These are phyloP conservation scores for Neonectria ditissima DNA, from an alignment of 2,329 filamentous ascomycete genomes.

Conservation along the genomic window DNA sequence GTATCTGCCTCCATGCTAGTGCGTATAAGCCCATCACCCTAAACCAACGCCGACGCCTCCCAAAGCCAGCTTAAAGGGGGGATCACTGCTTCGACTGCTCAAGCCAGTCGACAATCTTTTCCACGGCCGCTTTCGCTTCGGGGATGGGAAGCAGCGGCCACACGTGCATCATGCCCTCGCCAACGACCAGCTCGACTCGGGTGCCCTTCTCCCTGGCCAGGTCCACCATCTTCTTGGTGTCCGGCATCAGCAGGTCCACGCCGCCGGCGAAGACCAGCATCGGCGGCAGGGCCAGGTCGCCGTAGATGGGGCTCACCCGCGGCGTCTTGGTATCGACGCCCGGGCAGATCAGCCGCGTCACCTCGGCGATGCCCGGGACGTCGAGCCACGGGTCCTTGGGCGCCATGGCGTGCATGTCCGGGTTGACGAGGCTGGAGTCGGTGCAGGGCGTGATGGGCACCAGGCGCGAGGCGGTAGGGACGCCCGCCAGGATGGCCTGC, in stretches of 20 bases:
- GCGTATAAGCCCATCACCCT: not conserved
- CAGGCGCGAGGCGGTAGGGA: constrained; percentile 42
- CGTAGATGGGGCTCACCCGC: constrained; percentile 47
- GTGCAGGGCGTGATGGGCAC: constrained; percentile 48
- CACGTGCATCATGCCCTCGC: constrained; percentile 49
- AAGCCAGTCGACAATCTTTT: constrained; percentile 46
- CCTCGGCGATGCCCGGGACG: constrained; percentile 43
- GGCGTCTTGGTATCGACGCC: constrained; percentile 43
- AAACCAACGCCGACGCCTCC: constrained; percentile 28
- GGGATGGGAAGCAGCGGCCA: constrained; percentile 48
- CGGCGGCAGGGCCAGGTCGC: constrained; percentile 45
- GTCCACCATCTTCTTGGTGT: constrained; percentile 45
- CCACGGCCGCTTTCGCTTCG: constrained; percentile 44
- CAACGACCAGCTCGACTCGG: constrained; percentile 44
- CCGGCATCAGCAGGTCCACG: constrained; percentile 46
- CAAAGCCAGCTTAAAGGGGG: constrained; percentile 11
- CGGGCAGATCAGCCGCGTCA: constrained; percentile 43
- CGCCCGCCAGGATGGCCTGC: constrained; percentile 41
- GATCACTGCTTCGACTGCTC: constrained; percentile 25
- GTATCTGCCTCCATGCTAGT: constrained; percentile 5
- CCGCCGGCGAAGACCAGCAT: constrained; percentile 47
- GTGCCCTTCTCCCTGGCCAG: constrained; percentile 42
- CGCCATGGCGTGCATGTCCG: constrained; percentile 41
- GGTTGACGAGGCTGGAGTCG: constrained; percentile 46
- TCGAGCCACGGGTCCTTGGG: constrained; percentile 46